Evolutionary conservation across 2,329 filamentous ascomycete species (phyloP).

Genomic region (Clarireedia monteithiana): DNA sequence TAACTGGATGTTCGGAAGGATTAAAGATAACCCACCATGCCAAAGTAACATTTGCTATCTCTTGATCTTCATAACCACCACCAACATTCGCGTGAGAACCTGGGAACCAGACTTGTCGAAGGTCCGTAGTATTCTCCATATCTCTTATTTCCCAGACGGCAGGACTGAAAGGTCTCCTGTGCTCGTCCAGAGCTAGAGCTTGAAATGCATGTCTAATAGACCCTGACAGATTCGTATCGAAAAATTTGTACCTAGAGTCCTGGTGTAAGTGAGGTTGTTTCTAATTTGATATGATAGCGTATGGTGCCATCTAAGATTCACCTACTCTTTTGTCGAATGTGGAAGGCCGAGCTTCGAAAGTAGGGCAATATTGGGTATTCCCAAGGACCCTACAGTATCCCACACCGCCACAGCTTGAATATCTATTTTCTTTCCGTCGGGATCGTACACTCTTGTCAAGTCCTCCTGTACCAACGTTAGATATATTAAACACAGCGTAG

Average conservation of each 20-base stretch:
- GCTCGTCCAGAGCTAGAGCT: constrained; percentile 42
- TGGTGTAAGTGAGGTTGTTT: not conserved
- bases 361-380: constrained; percentile 35
- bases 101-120: constrained; percentile 38
- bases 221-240: constrained; percentile 36
- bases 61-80: constrained; percentile 40
- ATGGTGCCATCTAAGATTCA: not conserved
- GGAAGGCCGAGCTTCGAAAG: constrained; percentile 29
- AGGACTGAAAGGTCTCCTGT: constrained; percentile 33
- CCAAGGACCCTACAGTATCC: constrained; percentile 36
- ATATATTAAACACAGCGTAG: not conserved
- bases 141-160: constrained; percentile 33
- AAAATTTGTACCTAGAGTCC: constrained; percentile 29
- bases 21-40: constrained; percentile 32
- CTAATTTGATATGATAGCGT: not conserved
- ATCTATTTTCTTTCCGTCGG: constrained; percentile 30
- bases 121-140: constrained; percentile 18
- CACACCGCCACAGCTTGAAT: constrained; percentile 42
- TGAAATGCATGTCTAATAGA: constrained; percentile 42
- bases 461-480: constrained; percentile 19
- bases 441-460: constrained; percentile 32
- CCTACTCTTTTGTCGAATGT: constrained; percentile 29
- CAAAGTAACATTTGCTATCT: constrained; percentile 39
- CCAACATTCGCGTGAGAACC: constrained; percentile 42
- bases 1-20: constrained; percentile 30